Conservation (phyloP, 176 grass and related monocot genomes). For the Zea mays region Zm-B73-REFERENCE-NAM-5.0 NC_050098.1:205539501-205540000, state of each 20-base stretch:
- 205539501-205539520: slow-evolving; percentile 44
- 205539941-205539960: slow-evolving; percentile 43
- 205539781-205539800: background rate
- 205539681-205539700: slow-evolving; percentile 19
- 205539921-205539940: slow-evolving; percentile 29
- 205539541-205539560: slow-evolving; percentile 99
- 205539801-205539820: slow-evolving; percentile 22
- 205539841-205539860: background rate
- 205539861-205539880: slow-evolving; percentile 72
- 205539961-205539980: slow-evolving; percentile 9
- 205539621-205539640: slow-evolving; percentile 79
- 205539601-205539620: slow-evolving; percentile 94
- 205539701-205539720: slow-evolving; percentile 36
- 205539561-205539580: slow-evolving; percentile 89
- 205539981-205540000: slow-evolving; percentile 37
- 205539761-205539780: slow-evolving; percentile 7
- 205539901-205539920: background rate
- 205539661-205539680: background rate
- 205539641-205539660: slow-evolving; percentile 23
- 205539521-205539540: slow-evolving; percentile 90
- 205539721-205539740: slow-evolving; percentile 8
- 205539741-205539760: slow-evolving; percentile 18
- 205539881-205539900: slow-evolving; percentile 28
- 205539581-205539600: slow-evolving; percentile 90
- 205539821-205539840: slow-evolving; percentile 22